phyloP scores from a whole-genome alignment of 2,329 filamentous ascomycete genomes.

The Nannizziopsis barbatae region DNA sequence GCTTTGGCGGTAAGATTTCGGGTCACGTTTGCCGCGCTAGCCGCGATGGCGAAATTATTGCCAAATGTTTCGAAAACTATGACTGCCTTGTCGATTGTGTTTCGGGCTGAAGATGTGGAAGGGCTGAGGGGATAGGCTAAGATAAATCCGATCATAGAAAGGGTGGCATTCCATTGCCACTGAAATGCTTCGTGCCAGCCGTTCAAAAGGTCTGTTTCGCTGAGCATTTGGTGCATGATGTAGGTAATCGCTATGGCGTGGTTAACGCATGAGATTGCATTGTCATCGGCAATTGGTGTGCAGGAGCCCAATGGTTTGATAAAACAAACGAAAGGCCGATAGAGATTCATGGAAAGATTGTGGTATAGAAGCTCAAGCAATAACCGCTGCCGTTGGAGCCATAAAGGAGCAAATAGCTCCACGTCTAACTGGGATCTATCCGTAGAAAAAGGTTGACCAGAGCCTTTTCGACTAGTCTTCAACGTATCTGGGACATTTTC shows the following conservation, averaged over 20 bases:
- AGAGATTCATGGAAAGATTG: constrained; percentile 29
- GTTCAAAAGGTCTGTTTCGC: constrained; percentile 24
- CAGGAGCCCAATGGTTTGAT: too few species aligned
- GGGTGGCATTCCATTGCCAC: constrained; percentile 36
- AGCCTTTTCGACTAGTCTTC: constrained; percentile 28
- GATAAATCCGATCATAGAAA: constrained; percentile 34
- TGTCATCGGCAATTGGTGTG: too few species aligned
- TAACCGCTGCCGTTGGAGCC: constrained; percentile 36
- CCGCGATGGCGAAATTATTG: constrained; percentile 26
- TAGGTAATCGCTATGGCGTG: constrained; percentile 29
- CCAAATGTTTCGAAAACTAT: constrained; percentile 30
- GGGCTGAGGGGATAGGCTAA: constrained; percentile 29
- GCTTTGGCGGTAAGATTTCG: constrained; percentile 24
- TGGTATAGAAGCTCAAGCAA: constrained; percentile 36
- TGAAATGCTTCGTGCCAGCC: constrained; percentile 34
- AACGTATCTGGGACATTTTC: constrained; percentile 30
- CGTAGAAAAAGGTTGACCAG: constrained; percentile 29
- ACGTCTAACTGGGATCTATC: constrained; percentile 28
- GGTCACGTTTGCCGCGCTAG: constrained; percentile 26
- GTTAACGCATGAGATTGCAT: constrained; percentile 7
- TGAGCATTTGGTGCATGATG: constrained; percentile 31
- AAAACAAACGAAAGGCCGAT: constrained; percentile 35
- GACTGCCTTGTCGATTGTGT: constrained; percentile 27
- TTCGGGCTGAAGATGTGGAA: constrained; percentile 23
- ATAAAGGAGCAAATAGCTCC: constrained; percentile 30